Conservation (phyloP, 2,329 filamentous ascomycete genomes). For the Phialocephala subalpina region DNA sequence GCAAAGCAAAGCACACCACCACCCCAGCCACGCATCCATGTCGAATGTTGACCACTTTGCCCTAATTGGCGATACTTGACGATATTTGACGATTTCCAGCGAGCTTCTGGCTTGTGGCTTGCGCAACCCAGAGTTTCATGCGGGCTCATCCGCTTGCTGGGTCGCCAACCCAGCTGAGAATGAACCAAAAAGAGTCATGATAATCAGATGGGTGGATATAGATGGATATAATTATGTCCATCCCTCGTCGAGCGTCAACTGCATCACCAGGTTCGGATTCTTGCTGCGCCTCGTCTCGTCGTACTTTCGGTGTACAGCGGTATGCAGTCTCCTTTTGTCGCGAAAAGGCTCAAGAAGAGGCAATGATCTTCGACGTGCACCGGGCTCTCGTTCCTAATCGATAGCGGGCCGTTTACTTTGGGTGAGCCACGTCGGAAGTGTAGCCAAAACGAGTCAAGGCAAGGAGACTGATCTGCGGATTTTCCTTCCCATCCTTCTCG, state of each 20-base stretch:
- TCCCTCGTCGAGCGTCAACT: background rate
- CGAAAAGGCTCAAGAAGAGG: background rate
- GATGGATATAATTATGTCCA: too few species aligned
- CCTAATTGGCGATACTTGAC: conserved; percentile 4
- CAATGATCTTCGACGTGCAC: conserved; percentile 1
- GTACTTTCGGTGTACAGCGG: too few species aligned
- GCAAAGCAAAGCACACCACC: background rate
- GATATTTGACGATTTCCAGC: conserved; percentile 10
- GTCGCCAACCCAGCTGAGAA: conserved; percentile 4
- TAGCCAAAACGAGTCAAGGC: conserved; percentile 1
- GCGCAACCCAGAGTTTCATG: conserved; percentile 3
- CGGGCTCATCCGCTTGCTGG: conserved; percentile 8
- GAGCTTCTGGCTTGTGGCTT: conserved; percentile 8
- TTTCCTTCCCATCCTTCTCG: conserved; percentile 8
- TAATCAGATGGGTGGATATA: background rate
- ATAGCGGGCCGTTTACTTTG: conserved; percentile 6
- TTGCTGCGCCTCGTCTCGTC: too few species aligned
- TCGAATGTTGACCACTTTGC: background rate
- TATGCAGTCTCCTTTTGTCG: background rate
- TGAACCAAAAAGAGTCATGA: background rate
- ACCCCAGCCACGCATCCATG: background rate
- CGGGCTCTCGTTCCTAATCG: background rate
- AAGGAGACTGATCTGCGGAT: conserved; percentile 14
- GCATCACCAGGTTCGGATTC: background rate
- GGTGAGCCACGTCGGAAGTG: conserved; percentile 6